Evolutionary conservation across 75 land plant genomes (phyloP).

Genomic region (Pinus tabuliformis): DNA sequence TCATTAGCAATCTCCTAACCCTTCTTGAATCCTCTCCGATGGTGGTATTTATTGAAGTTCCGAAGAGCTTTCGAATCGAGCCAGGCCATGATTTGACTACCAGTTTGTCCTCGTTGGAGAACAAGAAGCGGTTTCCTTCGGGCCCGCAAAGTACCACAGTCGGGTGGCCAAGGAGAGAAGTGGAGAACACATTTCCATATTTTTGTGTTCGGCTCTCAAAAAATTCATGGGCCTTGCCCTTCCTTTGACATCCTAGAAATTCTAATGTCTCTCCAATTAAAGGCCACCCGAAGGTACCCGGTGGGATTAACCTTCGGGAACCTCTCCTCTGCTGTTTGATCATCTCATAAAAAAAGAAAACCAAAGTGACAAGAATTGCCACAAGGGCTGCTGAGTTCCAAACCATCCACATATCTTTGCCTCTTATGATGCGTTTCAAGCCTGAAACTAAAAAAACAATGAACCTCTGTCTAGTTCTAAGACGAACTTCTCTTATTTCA

Average conservation of each 20-base stretch:
- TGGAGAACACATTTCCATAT: conserved; percentile 26
- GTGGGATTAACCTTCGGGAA: not conserved
- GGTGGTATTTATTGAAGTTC: not conserved
- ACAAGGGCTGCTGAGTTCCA: too few species aligned
- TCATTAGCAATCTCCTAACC: conserved; percentile 4
- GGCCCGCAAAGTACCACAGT: conserved; percentile 18
- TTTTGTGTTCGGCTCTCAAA: conserved; percentile 1
- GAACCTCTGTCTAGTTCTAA: too few species aligned
- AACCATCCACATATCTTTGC: too few species aligned
- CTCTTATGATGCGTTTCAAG: too few species aligned
- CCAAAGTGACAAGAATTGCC: too few species aligned
- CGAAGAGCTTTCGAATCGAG: not conserved
- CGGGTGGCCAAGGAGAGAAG: conserved; percentile 8
- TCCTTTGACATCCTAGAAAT: not conserved
- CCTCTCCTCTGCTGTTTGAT: too few species aligned
- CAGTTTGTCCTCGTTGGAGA: conserved; percentile 32
- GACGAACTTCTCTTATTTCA: too few species aligned
- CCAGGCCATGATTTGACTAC: conserved; percentile 23
- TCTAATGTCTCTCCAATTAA: not conserved
- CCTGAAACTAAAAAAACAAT: too few species aligned
- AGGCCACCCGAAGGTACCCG: not conserved
- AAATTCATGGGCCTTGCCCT: not conserved
- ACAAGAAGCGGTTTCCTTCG: conserved; percentile 27
- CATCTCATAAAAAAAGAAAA: too few species aligned
- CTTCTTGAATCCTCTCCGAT: conserved; percentile 3